Evolutionary conservation across 257 asterid genomes (phyloP), one percentile per base, ranked within the genome.

Genomic region (Solanum rostratum): DNA sequence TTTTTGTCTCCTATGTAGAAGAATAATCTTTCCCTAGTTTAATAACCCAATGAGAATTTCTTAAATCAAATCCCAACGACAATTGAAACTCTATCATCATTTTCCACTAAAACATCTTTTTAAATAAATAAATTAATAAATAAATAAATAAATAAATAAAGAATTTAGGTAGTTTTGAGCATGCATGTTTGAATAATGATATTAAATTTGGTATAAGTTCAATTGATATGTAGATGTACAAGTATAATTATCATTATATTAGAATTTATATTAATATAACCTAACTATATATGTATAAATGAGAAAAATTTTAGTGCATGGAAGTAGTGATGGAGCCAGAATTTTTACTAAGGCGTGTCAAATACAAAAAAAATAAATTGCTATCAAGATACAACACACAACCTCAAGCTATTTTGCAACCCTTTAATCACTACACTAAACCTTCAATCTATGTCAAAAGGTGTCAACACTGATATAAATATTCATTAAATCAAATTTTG

Each of bases 1-100:
- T 70, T 15, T 55, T 41, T 85, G 85, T 84, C 85, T 73, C 88
- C 87, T 82, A 80, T 43, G 62, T 45, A 76, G 85, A 54, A 76
- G 83, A 82, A 81, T 79, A 54, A 71, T 22, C 8, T 43, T 62
- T 12, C 19, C 52, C n/a, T 85, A 68, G 59, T 79, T 66, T 68
- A 73, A 65, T 80, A 24, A 27, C 43, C 82, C 82, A 76, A 76
- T 49, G 82, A 76, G 1, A 76, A 7, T 76, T 76, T 76, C 13
- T 27, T 45, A 76, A 76, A 14, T 30, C 60, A 45, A 49, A 49
- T 76, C 49, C 59, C 60, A 49, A 76, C 43, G 49, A 49, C 33
- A 76, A 16, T 24, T 76, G 10, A 16, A 49, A 76, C 82, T 2
- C 7, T 29, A 49, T 76, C 82, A 76, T 76, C 43, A 49, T 27